These are phyloP conservation scores for Pichia sp. DNA, from an alignment of 1,139 yeast genomes.

Conservation along the genomic window DNA sequence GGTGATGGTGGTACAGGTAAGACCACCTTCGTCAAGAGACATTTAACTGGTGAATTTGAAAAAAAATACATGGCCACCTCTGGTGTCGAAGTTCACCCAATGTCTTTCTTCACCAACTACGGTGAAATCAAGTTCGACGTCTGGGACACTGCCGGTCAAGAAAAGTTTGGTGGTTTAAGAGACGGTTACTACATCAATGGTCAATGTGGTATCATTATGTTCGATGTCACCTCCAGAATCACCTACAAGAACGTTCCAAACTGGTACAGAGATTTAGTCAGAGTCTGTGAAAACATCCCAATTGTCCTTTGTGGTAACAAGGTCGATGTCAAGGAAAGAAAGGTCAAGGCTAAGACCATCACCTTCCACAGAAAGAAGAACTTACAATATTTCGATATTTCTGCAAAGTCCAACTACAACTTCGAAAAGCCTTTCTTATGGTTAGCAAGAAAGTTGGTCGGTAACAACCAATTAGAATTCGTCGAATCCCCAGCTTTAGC, in stretches of 20 bases:
- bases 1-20: constrained; percentile 99
- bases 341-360: constrained; percentile 99
- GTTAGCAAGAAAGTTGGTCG: constrained; percentile 99
- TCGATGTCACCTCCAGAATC: constrained; percentile 98
- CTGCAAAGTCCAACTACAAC: constrained; percentile 99
- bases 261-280: constrained; percentile 99
- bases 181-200: constrained; percentile 99
- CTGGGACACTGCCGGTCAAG: constrained; percentile 99
- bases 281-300: constrained; percentile 99
- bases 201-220: constrained; percentile 99
- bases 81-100: constrained; percentile 99
- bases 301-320: constrained; percentile 99
- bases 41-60: constrained; percentile 99
- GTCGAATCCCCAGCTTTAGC: constrained; percentile 99
- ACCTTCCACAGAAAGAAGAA: constrained; percentile 99
- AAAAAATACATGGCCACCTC: constrained; percentile 98
- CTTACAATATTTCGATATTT: constrained; percentile 98
- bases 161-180: constrained; percentile 99
- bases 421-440: constrained; percentile 99
- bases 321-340: constrained; percentile 99
- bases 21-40: constrained; percentile 99
- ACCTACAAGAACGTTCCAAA: constrained; percentile 99
- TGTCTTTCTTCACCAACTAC: constrained; percentile 96
- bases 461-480: constrained; percentile 97
- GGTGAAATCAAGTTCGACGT: constrained; percentile 99